Conservation (phyloP, 768 basidiomycete species). For the Macrolepiota albuminosa region DNA sequence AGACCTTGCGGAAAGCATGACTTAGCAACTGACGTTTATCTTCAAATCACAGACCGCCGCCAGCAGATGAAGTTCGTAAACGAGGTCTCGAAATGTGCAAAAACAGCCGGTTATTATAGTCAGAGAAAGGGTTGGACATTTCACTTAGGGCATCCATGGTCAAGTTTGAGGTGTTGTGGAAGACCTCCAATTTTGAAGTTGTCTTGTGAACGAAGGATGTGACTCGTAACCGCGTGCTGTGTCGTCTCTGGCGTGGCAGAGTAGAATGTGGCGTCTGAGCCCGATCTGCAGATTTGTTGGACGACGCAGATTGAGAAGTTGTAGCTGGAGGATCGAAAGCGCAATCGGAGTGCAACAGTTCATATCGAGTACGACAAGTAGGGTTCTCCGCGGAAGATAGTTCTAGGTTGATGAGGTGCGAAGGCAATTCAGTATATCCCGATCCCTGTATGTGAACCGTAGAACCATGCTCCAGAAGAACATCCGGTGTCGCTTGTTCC, state of each 20-base stretch:
- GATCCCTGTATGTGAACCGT: neutral
- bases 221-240: neutral
- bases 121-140: neutral
- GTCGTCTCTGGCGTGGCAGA: neutral
- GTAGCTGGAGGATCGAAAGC: neutral
- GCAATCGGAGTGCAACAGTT: neutral
- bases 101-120: conserved; percentile 1
- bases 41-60: conserved; percentile 18
- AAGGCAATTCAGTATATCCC: neutral
- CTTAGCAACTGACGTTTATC: neutral
- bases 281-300: neutral
- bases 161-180: neutral
- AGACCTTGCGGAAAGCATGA: neutral
- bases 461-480: neutral
- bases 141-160: neutral
- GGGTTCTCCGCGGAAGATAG: neutral
- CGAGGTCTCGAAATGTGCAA: conserved; percentile 13
- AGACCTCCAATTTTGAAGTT: neutral
- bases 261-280: neutral
- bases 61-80: conserved; percentile 21
- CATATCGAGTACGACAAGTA: neutral
- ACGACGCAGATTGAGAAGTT: neutral
- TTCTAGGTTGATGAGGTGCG: neutral
- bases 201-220: neutral
- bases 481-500: neutral